Conservation (phyloP, 768 basidiomycete species). For the Lactifluus subvellereus region DNA sequence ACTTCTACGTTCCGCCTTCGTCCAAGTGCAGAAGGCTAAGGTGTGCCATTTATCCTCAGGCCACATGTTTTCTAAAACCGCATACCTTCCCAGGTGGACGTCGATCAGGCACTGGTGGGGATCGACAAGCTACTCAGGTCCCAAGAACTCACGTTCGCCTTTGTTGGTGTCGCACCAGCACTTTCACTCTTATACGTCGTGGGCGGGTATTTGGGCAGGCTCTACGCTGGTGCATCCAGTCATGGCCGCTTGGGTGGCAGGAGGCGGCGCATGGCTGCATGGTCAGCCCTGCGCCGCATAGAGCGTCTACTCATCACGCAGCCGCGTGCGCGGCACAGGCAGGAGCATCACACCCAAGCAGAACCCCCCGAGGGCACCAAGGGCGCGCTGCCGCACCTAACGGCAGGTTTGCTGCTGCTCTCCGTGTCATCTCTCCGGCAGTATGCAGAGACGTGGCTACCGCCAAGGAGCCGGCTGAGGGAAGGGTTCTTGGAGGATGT, state of each 20-base stretch:
- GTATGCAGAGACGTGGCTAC: slow-evolving; percentile 55
- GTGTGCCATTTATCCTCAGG: slow-evolving; percentile 34
- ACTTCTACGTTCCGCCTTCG: slow-evolving; percentile 75
- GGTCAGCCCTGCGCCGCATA: slow-evolving; percentile 71
- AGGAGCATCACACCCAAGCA: slow-evolving; percentile 14
- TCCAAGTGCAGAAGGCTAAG: slow-evolving; percentile 96
- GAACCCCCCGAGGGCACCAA: slow-evolving; percentile 23
- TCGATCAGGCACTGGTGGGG: slow-evolving; percentile 82
- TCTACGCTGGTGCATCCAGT: slow-evolving; percentile 48
- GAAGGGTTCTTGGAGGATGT: slow-evolving; percentile 85
- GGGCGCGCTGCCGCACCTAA: slow-evolving; percentile 44
- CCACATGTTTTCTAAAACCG: not conserved
- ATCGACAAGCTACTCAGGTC: slow-evolving; percentile 93
- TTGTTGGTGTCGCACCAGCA: slow-evolving; percentile 92
- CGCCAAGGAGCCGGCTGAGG: slow-evolving; percentile 53
- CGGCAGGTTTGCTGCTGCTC: slow-evolving; percentile 68
- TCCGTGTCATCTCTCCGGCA: slow-evolving; percentile 60
- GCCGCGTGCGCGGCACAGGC: slow-evolving; percentile 29
- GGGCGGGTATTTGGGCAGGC: slow-evolving; percentile 44
- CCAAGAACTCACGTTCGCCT: slow-evolving; percentile 93
- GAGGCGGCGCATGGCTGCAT: slow-evolving; percentile 48
- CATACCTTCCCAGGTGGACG: slow-evolving; percentile 60
- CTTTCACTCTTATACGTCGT: slow-evolving; percentile 71
- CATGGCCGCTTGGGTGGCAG: slow-evolving; percentile 54
- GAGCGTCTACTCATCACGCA: slow-evolving; percentile 61